Evolutionary conservation across 2,329 filamentous ascomycete species (phyloP).

Genomic region (Colletotrichum noveboracense): DNA sequence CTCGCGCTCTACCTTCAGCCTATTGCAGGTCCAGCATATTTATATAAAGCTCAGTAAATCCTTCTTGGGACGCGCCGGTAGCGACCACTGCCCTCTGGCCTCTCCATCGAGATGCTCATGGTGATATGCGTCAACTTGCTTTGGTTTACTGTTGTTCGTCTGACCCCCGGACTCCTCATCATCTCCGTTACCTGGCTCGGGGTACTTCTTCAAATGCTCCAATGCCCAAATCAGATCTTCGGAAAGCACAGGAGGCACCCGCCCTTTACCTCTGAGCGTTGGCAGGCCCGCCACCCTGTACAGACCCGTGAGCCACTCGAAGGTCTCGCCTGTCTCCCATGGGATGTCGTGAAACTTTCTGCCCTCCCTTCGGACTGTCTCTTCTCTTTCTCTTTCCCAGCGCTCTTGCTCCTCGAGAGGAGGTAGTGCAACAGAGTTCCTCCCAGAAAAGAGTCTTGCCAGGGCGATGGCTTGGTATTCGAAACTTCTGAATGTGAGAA

Average conservation of each 20-base stretch:
- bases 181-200: constrained; percentile 33
- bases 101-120: not conserved
- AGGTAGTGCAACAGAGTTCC: constrained; percentile 45
- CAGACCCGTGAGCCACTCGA: constrained; percentile 49
- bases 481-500: constrained; percentile 57
- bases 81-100: not conserved
- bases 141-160: not conserved
- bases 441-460: constrained; percentile 50
- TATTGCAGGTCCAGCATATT: accelerated
- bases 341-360: constrained; percentile 57
- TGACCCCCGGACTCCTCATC: not conserved
- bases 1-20: accelerated
- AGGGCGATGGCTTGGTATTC: constrained; percentile 62
- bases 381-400: constrained; percentile 52
- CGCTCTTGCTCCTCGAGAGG: constrained; percentile 37
- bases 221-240: constrained; percentile 51
- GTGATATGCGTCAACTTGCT: not conserved
- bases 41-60: constrained; percentile 9
- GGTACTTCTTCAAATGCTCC: constrained; percentile 54
- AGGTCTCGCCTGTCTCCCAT: constrained; percentile 57
- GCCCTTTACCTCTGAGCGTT: constrained; percentile 49
- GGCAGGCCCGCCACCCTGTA: constrained; percentile 55
- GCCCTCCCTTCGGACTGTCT: constrained; percentile 30
- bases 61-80: constrained; percentile 1
- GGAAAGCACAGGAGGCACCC: constrained; percentile 48